Evolutionary conservation across 1,284 basidiomycete species (phyloP).

Genomic region (Cerrena zonata): DNA sequence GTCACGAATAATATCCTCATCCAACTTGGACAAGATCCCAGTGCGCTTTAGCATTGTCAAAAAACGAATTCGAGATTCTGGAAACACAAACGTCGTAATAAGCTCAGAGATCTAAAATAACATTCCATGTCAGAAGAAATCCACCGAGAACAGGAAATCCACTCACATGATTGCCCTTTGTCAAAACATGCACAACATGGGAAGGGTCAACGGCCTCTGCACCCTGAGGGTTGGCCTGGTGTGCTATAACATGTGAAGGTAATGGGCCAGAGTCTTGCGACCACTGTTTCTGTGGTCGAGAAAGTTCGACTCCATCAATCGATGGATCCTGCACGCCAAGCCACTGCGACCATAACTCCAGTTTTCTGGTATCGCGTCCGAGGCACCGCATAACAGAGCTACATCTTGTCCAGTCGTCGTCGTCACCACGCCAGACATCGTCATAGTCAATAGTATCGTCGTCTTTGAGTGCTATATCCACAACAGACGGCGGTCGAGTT

Average conservation of each 20-base stretch:
- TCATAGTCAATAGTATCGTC: constrained; percentile 10
- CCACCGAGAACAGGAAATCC: neutral
- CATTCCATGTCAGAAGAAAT: constrained; percentile 2
- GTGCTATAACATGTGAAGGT: constrained; percentile 19
- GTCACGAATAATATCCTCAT: constrained; percentile 25
- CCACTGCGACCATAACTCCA: constrained; percentile 71
- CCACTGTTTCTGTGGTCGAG: constrained; percentile 32
- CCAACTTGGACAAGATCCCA: constrained; percentile 39
- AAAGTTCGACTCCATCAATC: neutral
- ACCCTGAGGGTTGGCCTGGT: constrained; percentile 18
- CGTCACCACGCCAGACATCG: constrained; percentile 39
- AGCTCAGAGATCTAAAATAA: constrained; percentile 46
- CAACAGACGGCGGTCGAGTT: constrained; percentile 27
- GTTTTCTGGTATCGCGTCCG: constrained; percentile 59
- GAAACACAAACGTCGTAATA: constrained; percentile 57
- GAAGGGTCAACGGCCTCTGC: constrained; percentile 26
- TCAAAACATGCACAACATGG: constrained; percentile 46
- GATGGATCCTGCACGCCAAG: constrained; percentile 19
- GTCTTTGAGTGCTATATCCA: constrained; percentile 11
- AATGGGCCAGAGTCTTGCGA: constrained; percentile 35
- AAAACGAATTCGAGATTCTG: constrained; percentile 64
- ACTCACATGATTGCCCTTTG: constrained; percentile 59
- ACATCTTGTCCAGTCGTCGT: constrained; percentile 59
- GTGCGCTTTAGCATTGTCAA: constrained; percentile 44
- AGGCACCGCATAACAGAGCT: constrained; percentile 46